These are phyloP conservation scores for Babesia gibsoni DNA, from an alignment of 169 alveolate genomes.

Conservation along the genomic window DNA sequence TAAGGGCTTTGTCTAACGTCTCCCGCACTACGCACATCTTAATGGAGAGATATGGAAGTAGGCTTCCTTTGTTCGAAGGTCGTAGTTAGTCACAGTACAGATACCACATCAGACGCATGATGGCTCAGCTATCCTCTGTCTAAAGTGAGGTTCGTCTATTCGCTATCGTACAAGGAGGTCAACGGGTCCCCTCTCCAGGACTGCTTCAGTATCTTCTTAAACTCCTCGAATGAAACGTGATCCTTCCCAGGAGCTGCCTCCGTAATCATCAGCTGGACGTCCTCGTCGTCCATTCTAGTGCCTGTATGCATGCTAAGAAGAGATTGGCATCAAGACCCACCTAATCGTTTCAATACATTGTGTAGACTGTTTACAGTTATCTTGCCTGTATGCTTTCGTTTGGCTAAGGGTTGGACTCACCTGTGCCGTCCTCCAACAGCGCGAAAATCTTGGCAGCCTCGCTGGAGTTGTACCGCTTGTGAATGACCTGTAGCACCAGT, in stretches of 20 bases:
- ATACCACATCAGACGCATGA: too few species aligned
- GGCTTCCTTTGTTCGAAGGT: too few species aligned
- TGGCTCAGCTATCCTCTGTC: too few species aligned
- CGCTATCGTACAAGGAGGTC: constrained; percentile 25
- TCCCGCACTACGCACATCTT: too few species aligned
- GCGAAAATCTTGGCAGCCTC: constrained; percentile 62
- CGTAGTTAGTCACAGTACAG: too few species aligned
- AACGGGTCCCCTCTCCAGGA: constrained; percentile 61
- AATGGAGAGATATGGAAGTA: too few species aligned
- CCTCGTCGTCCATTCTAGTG: constrained; percentile 36
- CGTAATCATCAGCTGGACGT: constrained; percentile 43
- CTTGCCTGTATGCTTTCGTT: constrained; percentile 25
- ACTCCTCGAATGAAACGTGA: constrained; percentile 42
- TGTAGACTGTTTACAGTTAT: constrained; percentile 53
- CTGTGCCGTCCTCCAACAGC: constrained; percentile 58
- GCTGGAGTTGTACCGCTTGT: constrained; percentile 41
- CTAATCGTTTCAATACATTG: constrained; percentile 26
- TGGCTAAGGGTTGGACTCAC: not conserved
- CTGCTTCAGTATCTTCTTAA: constrained; percentile 30
- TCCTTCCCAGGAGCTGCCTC: constrained; percentile 39
- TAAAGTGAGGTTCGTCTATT: too few species aligned
- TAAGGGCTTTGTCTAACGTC: too few species aligned
- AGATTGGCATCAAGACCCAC: not conserved
- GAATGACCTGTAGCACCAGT: constrained; percentile 47
- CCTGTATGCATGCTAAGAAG: constrained; percentile 9